Evolutionary conservation across 495 filamentous ascomycete genomes (phyloP).

Genomic region (Aspergillus funiculosus): DNA sequence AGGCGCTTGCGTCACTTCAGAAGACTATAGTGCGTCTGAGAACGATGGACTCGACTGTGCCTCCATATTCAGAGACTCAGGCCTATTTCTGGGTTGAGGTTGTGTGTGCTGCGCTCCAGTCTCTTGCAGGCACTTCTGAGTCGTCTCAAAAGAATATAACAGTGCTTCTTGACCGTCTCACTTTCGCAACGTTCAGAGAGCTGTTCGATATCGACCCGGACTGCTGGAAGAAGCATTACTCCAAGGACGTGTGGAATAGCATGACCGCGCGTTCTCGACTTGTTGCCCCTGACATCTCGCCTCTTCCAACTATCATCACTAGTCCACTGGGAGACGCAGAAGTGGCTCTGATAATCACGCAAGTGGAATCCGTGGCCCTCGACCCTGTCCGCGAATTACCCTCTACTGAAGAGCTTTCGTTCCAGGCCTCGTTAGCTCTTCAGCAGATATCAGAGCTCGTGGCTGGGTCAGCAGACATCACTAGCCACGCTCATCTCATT

Average conservation of each 20-base stretch:
- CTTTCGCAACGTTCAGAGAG: background rate
- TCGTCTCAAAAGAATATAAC: too few species aligned
- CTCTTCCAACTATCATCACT: background rate
- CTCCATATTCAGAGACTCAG: constrained; percentile 3
- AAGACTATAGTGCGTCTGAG: background rate
- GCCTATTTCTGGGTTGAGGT: constrained; percentile 4
- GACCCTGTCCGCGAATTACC: background rate
- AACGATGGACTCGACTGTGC: background rate
- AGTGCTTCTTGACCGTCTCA: background rate
- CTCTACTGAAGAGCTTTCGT: background rate
- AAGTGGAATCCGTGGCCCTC: too few species aligned
- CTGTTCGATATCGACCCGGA: background rate
- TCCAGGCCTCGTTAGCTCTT: background rate
- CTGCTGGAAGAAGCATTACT: background rate
- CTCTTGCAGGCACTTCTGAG: background rate
- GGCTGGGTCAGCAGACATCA: background rate
- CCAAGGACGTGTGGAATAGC: background rate
- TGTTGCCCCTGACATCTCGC: background rate
- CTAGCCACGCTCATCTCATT: background rate
- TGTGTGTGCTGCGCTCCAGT: background rate
- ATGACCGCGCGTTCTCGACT: background rate
- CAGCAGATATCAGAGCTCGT: background rate
- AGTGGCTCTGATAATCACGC: too few species aligned
- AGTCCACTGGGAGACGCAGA: background rate
- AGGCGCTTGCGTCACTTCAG: background rate